Evolutionary conservation across 257 asterid genomes (phyloP), one percentile per base, ranked within the genome.

Genomic region (Salvia rosmarinus): DNA sequence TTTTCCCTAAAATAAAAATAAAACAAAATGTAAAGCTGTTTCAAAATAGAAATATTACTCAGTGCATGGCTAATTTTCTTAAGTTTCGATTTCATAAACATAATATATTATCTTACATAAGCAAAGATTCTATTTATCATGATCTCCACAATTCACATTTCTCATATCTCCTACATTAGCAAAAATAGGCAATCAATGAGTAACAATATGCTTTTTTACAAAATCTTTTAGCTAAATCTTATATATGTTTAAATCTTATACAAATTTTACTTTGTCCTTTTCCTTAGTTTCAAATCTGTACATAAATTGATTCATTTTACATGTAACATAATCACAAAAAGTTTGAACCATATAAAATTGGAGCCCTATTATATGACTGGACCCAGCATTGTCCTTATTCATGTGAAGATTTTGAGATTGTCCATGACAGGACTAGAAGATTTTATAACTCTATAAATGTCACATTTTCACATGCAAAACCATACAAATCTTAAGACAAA

Each of bases 401-500:
- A 20, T 28, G 49, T 70, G 70, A 46, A 23, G 23, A 51, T 37
- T 40, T 35, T 72, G 63, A 49, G 77, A 64, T 52, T 73, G 56
- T 50, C 64, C 54, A 51, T 7, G 63, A 49, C 40, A 61, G 55
- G 35, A 64, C 60, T 19, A 28, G 11, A 19, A 74, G 64, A 55
- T 32, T 49, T 39, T 23, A 40, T 21, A 61, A 47, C 32, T 9
- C 76, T n/a, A 21, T 55, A 70, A 28, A 60, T 68, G 81, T 73
- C 77, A 50, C 28, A 25, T 2, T 44, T 63, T 66, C 68, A 54
- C 81, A 68, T 55, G 83, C 66, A 30, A 70, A 23, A 57, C 62
- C 69, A 70, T 16, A 72, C 62, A 81, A 28, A 14, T 70, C 9
- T 63, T 17, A 35, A 71, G 85, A 85, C 85, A 85, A 82, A 80